Evolutionary conservation across 768 basidiomycete genomes (phyloP).

Genomic region (Boletus sensibilis): DNA sequence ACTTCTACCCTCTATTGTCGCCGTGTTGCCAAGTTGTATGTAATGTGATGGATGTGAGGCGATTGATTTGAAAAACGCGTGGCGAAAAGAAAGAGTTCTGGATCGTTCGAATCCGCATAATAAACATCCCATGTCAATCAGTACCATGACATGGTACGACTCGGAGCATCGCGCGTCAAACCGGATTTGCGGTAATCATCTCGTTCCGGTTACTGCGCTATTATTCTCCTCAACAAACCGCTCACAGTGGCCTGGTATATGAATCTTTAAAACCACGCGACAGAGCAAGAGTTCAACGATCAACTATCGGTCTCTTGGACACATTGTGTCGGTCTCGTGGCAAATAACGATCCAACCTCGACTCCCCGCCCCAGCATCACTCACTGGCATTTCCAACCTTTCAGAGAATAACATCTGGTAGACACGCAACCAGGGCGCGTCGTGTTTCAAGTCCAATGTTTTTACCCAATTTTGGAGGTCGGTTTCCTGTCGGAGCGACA

Average conservation of each 20-base stretch:
- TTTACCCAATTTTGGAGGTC: constrained; percentile 44
- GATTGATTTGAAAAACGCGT: too few relatives aligned
- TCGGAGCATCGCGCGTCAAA: too few relatives aligned
- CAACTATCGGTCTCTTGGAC: background rate
- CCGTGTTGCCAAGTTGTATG: too few relatives aligned
- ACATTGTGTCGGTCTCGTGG: background rate
- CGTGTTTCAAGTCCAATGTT: constrained; percentile 32
- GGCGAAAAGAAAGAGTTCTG: too few relatives aligned
- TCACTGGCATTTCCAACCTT: background rate
- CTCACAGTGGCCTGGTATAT: background rate
- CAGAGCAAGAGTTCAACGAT: background rate
- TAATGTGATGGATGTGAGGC: too few relatives aligned
- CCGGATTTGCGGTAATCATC: background rate
- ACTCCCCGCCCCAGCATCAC: background rate
- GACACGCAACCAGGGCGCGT: background rate
- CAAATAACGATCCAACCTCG: background rate
- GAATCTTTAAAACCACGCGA: background rate
- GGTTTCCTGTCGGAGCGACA: constrained; percentile 57
- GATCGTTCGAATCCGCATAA: too few relatives aligned
- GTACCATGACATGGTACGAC: too few relatives aligned
- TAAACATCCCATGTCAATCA: too few relatives aligned
- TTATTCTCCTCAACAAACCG: background rate
- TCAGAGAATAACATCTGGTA: too few relatives aligned
- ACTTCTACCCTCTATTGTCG: background rate
- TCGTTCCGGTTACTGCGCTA: background rate